Conservation (phyloP, 257 asterid species). For the Cinchona pubescens region DNA sequence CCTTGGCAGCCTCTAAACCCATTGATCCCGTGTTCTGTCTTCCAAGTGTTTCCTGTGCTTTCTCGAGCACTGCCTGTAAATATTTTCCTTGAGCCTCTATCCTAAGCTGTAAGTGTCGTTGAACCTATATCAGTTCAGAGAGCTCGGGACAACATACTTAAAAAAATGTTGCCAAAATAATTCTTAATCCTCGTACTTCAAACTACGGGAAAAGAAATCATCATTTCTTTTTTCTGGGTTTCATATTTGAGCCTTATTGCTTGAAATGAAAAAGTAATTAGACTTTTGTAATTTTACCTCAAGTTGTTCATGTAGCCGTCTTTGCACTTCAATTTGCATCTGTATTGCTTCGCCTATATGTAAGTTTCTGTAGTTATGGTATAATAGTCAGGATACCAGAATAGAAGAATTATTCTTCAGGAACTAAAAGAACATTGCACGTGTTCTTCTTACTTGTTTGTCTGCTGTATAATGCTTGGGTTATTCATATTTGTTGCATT, state of each 20-base stretch:
- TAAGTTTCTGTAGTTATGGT: constrained; percentile 48
- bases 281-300: constrained; percentile 47
- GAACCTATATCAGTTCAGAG: constrained; percentile 56
- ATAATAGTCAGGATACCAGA: constrained; percentile 16
- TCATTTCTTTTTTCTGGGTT: neutral
- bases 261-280: neutral
- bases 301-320: constrained; percentile 77
- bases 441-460: constrained; percentile 49
- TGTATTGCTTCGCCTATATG: constrained; percentile 72
- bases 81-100: constrained; percentile 26
- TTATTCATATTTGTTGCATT: constrained; percentile 45
- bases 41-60: constrained; percentile 86
- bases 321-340: constrained; percentile 85
- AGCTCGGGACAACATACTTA: constrained; percentile 25
- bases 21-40: constrained; percentile 58
- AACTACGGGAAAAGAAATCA: neutral
- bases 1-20: constrained; percentile 76
- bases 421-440: constrained; percentile 8
- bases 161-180: neutral
- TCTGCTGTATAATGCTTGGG: constrained; percentile 47
- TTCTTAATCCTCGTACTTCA: neutral
- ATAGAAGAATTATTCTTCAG: neutral
- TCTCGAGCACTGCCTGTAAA: constrained; percentile 79
- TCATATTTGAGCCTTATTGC: neutral
- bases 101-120: constrained; percentile 48